These are phyloP conservation scores for Mangifera indica DNA, from an alignment of 345 rosid genomes.

Conservation along the genomic window DNA sequence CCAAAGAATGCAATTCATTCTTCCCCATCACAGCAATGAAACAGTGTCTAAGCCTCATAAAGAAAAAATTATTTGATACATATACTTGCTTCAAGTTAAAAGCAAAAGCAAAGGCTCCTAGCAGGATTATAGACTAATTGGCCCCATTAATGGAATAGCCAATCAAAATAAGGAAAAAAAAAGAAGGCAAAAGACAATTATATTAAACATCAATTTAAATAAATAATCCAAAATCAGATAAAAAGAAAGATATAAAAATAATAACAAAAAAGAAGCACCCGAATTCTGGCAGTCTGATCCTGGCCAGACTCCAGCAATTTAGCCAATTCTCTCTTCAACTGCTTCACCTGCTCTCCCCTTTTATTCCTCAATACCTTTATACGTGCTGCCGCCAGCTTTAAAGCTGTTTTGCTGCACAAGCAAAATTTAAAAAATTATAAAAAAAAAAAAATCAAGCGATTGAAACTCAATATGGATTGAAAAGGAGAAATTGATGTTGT, in stretches of 20 bases:
- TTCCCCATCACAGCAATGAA: background rate
- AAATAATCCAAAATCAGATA: background rate
- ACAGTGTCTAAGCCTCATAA: background rate
- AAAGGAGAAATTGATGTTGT: background rate
- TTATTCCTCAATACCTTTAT: conserved; percentile 73
- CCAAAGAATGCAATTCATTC: background rate
- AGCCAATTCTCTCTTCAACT: conserved; percentile 71
- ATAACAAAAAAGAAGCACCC: conserved; percentile 36
- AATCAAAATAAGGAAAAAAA: background rate
- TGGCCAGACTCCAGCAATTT: conserved; percentile 79
- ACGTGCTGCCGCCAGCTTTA: conserved; percentile 74
- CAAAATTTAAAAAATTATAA: background rate
- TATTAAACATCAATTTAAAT: background rate
- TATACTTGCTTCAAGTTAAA: background rate
- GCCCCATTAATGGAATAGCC: background rate
- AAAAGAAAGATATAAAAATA: background rate
- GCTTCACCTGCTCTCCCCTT: conserved; percentile 63
- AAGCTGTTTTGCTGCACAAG: conserved; percentile 63
- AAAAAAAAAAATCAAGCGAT: conserved; percentile 1
- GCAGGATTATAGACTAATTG: background rate
- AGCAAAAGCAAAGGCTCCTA: too few species aligned
- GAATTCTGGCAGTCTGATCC: conserved; percentile 77
- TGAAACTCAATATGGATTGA: background rate
- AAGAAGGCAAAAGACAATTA: background rate
- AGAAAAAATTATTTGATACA: background rate